A percentile compares a stretch with the other conserved stretches of the same genome.
phyloP scores from a whole-genome alignment of 768 basidiomycete species.

The Lyophyllum semitale region DNA sequence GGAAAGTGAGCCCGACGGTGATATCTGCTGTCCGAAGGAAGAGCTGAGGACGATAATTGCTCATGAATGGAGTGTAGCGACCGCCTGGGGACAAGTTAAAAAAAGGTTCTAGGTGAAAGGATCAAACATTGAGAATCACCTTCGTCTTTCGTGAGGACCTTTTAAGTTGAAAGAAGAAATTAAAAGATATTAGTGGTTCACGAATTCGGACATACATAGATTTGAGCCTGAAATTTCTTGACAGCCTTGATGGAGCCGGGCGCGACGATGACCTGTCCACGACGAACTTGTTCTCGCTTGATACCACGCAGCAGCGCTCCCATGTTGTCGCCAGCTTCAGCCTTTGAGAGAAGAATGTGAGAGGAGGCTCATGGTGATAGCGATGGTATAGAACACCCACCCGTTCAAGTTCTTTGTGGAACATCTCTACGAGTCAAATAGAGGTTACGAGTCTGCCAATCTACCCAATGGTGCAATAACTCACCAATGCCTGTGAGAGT shows the following conservation, averaged over 20 bases:
- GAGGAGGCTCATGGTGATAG: not conserved
- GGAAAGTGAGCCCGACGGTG: conserved; percentile 83
- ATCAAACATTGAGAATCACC: conserved; percentile 31
- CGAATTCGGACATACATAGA: conserved; percentile 60
- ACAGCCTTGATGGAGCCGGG: conserved; percentile 93
- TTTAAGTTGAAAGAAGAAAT: not conserved
- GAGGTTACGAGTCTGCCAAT: not conserved
- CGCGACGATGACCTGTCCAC: conserved; percentile 88
- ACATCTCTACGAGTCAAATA: conserved; percentile 82
- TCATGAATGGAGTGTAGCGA: conserved; percentile 90
- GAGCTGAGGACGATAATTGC: conserved; percentile 92
- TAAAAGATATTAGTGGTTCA: not conserved
- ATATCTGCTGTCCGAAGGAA: conserved; percentile 96
- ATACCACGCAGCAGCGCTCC: conserved; percentile 94
- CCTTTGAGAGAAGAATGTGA: conserved; percentile 40
- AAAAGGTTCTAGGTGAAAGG: conserved; percentile 14
- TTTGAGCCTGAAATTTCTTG: conserved; percentile 91
- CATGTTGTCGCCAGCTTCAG: conserved; percentile 99
- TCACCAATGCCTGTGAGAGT: conserved; percentile 91
- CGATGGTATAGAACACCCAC: conserved; percentile 39
- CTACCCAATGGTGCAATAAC: conserved; percentile 18
- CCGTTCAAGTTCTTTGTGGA: conserved; percentile 98
- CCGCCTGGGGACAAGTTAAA: conserved; percentile 46
- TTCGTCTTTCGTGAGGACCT: conserved; percentile 89
- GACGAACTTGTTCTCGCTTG: conserved; percentile 93